These are phyloP conservation scores for Nakataea oryzae DNA, from an alignment of 2,329 filamentous ascomycete species.

Conservation along the genomic window DNA sequence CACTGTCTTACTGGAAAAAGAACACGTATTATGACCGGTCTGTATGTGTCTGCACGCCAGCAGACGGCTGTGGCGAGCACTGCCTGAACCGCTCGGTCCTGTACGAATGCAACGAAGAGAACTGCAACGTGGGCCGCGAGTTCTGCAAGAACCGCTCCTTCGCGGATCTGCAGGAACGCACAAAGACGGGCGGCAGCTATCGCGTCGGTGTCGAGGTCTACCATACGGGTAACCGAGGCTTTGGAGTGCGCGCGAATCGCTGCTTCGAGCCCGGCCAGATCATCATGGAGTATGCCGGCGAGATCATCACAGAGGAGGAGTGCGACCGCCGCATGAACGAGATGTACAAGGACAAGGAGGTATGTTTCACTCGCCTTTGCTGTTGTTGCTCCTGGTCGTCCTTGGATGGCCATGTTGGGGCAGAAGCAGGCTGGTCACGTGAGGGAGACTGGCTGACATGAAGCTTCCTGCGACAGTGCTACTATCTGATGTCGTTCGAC, in stretches of 20 bases:
- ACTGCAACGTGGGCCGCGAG: constrained; percentile 70
- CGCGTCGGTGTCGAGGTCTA: constrained; percentile 91
- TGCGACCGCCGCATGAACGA: constrained; percentile 90
- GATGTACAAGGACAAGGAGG: constrained; percentile 86
- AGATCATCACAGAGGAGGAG: constrained; percentile 92
- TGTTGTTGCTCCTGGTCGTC: background rate
- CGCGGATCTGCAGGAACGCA: constrained; percentile 63
- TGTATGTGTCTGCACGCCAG: constrained; percentile 66
- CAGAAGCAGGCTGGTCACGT: background rate
- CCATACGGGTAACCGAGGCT: constrained; percentile 79
- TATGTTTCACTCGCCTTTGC: constrained; percentile 28
- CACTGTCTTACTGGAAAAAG: constrained; percentile 71
- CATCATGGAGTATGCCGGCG: constrained; percentile 96
- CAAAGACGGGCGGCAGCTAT: constrained; percentile 71
- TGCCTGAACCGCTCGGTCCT: constrained; percentile 96
- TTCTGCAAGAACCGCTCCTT: constrained; percentile 83
- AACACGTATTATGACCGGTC: constrained; percentile 62
- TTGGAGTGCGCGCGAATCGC: constrained; percentile 84
- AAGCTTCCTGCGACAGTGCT: constrained; percentile 52
- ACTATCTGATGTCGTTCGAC: constrained; percentile 97
- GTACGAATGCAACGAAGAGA: constrained; percentile 87
- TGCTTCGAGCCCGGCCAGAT: constrained; percentile 84
- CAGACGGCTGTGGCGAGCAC: constrained; percentile 75
- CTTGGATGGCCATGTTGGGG: background rate
- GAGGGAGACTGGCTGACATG: background rate